phyloP scores from a whole-genome alignment of 129 eudicot species.

The Glebionis coronaria region DNA sequence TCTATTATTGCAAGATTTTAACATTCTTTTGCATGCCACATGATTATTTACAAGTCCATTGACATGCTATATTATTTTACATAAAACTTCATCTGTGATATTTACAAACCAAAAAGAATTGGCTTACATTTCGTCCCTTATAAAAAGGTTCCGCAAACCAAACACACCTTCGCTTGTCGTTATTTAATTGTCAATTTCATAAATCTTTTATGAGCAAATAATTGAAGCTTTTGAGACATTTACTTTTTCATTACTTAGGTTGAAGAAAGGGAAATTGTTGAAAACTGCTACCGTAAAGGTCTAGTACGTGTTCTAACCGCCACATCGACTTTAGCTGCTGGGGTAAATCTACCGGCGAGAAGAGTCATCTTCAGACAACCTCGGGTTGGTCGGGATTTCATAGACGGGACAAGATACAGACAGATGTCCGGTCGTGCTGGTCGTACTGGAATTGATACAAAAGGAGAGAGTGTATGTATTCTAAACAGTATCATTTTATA shows the following conservation, averaged over 20 bases:
- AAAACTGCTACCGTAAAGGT: conserved; percentile 95
- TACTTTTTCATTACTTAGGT: conserved; percentile 41
- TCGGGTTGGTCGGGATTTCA: conserved; percentile 92
- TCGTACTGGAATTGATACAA: conserved; percentile 96
- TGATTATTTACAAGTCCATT: not conserved
- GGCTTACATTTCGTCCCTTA: not conserved
- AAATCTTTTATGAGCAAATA: not conserved
- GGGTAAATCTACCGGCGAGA: conserved; percentile 96
- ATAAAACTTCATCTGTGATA: not conserved
- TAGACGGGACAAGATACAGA: conserved; percentile 89
- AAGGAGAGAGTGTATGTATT: conserved; percentile 96
- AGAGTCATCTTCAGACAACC: conserved; percentile 97
- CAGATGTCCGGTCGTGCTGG: conserved; percentile 99
- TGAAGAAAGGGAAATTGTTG: conserved; percentile 97
- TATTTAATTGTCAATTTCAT: conserved; percentile 1
- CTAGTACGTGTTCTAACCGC: conserved; percentile 93
- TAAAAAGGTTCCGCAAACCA: not conserved
- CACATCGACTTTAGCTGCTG: conserved; percentile 98
- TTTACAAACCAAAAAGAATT: conserved; percentile 3
- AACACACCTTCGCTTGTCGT: not conserved
- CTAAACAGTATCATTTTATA: not conserved
- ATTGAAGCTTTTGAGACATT: conserved; percentile 16
- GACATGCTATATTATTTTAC: not conserved
- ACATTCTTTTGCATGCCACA: not conserved
- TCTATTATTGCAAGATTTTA: not conserved